Percentiles rank a stretch among this genome's conserved stretches.
These are phyloP conservation scores for Starmerella bombicola DNA, from an alignment of 805 yeast species.

Conservation along the genomic window DNA sequence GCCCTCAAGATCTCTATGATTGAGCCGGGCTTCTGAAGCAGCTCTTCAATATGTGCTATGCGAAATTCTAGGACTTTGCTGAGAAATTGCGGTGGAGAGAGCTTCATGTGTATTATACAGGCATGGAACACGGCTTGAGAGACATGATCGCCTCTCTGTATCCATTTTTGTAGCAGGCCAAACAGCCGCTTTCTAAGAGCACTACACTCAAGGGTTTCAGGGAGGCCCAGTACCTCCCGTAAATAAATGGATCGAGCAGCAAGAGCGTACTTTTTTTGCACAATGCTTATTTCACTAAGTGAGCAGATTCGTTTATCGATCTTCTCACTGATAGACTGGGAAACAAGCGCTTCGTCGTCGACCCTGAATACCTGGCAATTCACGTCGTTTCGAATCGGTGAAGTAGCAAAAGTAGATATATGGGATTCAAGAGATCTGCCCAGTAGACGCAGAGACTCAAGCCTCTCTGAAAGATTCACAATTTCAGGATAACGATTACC, in stretches of 20 bases:
- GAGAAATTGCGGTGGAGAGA: conserved; percentile 16
- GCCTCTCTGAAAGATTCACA: conserved; percentile 11
- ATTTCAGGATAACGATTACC: conserved; percentile 16
- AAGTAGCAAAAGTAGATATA: conserved; percentile 1
- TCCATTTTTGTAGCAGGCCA: conserved; percentile 6
- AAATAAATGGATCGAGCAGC: conserved; percentile 16
- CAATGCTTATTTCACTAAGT: conserved; percentile 8
- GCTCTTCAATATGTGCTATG: conserved; percentile 1
- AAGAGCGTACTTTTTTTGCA: conserved; percentile 4
- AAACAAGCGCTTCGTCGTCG: not conserved
- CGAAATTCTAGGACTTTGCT: conserved; percentile 12
- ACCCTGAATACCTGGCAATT: not conserved
- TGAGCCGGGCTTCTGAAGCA: conserved; percentile 1
- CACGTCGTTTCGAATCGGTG: not conserved
- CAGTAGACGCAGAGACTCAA: conserved; percentile 9
- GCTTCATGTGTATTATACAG: conserved; percentile 14
- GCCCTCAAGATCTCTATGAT: conserved; percentile 9
- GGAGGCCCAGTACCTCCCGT: conserved; percentile 1
- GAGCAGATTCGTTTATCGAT: conserved; percentile 1
- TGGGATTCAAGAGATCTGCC: conserved; percentile 9
- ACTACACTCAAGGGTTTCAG: not conserved
- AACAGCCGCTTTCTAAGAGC: conserved; percentile 1
- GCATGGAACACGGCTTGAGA: conserved; percentile 20
- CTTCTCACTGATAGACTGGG: not conserved
- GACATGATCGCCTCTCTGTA: conserved; percentile 5